Conservation (phyloP, 2,329 filamentous ascomycete species). For the Colletotrichum chrysophilum region DNA sequence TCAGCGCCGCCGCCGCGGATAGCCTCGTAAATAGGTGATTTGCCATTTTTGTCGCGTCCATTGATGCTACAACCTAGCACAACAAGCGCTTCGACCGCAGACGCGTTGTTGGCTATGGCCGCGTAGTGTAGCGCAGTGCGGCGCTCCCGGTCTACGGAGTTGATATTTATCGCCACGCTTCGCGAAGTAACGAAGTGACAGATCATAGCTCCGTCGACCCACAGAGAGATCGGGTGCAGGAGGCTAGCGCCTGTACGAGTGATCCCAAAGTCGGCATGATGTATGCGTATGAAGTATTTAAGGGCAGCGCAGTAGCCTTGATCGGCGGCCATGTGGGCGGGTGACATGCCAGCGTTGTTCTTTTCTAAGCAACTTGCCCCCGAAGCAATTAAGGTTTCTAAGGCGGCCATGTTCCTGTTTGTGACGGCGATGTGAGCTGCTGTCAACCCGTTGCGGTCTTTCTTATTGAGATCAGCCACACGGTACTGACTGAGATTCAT, state of each 20-base stretch:
- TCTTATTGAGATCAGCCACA: not conserved
- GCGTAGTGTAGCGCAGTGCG: not conserved
- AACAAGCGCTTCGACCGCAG: not conserved
- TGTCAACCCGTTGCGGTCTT: not conserved
- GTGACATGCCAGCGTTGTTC: not conserved
- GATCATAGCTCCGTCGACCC: fast-evolving
- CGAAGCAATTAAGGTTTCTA: fast-evolving
- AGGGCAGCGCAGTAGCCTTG: not conserved
- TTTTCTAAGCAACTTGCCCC: not conserved
- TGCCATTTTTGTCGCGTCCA: not conserved
- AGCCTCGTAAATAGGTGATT: not conserved
- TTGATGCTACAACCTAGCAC: not conserved
- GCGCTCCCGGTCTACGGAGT: not conserved
- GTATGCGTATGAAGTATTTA: fast-evolving
- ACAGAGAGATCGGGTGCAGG: not conserved
- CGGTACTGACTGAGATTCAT: not conserved
- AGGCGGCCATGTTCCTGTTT: not conserved
- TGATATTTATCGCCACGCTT: not conserved
- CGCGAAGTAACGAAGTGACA: fast-evolving
- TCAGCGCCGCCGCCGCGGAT: not conserved
- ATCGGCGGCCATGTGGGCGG: not conserved
- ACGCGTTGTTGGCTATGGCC: fast-evolving
- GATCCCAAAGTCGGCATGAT: not conserved
- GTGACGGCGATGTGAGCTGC: not conserved
- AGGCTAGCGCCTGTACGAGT: not conserved